A percentile compares a stretch with the other conserved stretches of the same genome.
Evolutionary conservation across 441 rosid genomes (phyloP).

Genomic region (Kokia cookei): DNA sequence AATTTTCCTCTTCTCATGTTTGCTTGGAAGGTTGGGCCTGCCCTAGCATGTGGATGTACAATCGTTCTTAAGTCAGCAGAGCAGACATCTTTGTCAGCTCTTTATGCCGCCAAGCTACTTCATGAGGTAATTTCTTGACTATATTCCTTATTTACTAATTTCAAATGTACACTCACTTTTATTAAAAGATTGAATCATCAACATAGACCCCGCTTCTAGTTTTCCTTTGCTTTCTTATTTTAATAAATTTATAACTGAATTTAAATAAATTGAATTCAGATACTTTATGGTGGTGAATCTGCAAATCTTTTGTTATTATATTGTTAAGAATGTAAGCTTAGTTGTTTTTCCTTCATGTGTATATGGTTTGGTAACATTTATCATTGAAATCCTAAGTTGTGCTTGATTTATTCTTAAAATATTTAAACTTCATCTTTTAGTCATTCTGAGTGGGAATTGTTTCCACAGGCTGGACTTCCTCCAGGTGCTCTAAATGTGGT

Average conservation of each 20-base stretch:
- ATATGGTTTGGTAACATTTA: background rate
- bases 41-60: constrained; percentile 46
- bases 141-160: background rate
- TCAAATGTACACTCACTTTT: background rate
- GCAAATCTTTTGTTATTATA: background rate
- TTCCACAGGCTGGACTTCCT: constrained; percentile 73
- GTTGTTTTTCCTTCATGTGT: background rate
- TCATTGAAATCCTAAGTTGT: background rate
- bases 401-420: background rate
- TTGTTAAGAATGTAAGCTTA: background rate
- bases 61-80: constrained; percentile 49
- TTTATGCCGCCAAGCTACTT: constrained; percentile 30
- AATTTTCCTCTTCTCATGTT: constrained; percentile 42
- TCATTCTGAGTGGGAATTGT: background rate
- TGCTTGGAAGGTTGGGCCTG: constrained; percentile 47
- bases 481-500: constrained; percentile 68
- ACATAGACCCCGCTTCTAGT: background rate
- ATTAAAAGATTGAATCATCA: background rate
- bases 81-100: constrained; percentile 50
- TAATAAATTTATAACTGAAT: background rate
- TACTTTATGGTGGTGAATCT: background rate
- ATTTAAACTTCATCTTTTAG: background rate
- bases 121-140: constrained; percentile 29
- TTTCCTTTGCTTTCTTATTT: background rate
- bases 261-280: background rate